A percentile compares a stretch with the other conserved stretches of the same genome.
Evolutionary conservation across 2,329 filamentous ascomycete species (phyloP).

Genomic region (Blastomyces emzantsi): DNA sequence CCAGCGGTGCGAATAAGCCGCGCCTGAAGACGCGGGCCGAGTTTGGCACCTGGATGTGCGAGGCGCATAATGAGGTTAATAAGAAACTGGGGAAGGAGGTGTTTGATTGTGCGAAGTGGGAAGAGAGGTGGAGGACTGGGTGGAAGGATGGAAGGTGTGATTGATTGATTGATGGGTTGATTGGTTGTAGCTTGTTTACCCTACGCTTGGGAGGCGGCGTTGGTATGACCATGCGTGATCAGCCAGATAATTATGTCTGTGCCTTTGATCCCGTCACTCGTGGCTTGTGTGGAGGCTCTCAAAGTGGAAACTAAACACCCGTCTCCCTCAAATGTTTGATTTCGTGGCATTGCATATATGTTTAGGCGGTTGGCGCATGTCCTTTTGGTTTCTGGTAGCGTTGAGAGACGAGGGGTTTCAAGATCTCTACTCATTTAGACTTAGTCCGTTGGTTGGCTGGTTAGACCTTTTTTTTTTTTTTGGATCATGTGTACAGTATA

Average conservation of each 20-base stretch:
- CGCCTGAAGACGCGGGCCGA: conserved; percentile 43
- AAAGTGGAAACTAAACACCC: neutral
- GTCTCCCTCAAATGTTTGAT: neutral
- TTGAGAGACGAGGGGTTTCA: neutral
- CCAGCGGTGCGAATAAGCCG: conserved; percentile 52
- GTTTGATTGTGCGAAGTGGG: conserved; percentile 87
- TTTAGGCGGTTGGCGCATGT: neutral
- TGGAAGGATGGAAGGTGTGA: conserved; percentile 62
- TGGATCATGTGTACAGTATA: neutral
- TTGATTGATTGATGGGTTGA: conserved; percentile 26
- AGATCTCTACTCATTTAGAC: neutral
- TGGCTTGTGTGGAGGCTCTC: neutral
- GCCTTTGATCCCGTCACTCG: neutral
- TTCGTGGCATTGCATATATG: neutral
- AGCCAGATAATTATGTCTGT: neutral
- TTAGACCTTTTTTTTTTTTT: neutral
- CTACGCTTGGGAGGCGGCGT: no score
- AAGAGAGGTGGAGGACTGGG: conserved; percentile 89
- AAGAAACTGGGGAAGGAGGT: conserved; percentile 76
- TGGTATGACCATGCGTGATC: neutral
- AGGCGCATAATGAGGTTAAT: conserved; percentile 45
- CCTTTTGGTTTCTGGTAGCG: neutral
- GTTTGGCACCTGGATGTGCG: conserved; percentile 44
- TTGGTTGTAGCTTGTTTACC: neutral
- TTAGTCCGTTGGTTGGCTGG: neutral